Evolutionary conservation across 2,329 filamentous ascomycete genomes (phyloP).

Genomic region (Boeremia lycopersici): DNA sequence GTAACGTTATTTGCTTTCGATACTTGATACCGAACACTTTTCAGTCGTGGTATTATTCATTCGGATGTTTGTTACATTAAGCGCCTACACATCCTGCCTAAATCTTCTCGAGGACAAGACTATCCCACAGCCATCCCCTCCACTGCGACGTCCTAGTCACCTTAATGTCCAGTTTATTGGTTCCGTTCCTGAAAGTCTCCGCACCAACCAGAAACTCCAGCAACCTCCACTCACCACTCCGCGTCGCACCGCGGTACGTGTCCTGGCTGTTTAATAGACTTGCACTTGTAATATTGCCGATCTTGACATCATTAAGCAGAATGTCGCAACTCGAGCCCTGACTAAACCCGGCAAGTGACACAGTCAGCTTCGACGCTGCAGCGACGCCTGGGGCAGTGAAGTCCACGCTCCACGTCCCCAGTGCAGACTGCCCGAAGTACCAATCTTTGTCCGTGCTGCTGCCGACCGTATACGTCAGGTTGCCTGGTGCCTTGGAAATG

Average conservation of each 20-base stretch:
- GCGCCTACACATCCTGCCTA: background rate
- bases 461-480: conserved; percentile 54
- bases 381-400: conserved; percentile 38
- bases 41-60: background rate
- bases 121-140: conserved; percentile 54
- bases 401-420: conserved; percentile 41
- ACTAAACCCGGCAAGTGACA: conserved; percentile 55
- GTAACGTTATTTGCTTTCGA: background rate
- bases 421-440: conserved; percentile 56
- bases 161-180: conserved; percentile 47
- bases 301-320: conserved; percentile 49
- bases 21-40: background rate
- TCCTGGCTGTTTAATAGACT: conserved; percentile 53
- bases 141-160: conserved; percentile 46
- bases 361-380: conserved; percentile 46
- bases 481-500: conserved; percentile 52
- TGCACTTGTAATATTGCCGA: conserved; percentile 50
- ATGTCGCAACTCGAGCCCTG: conserved; percentile 50
- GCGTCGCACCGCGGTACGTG: conserved; percentile 56
- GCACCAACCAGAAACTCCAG: conserved; percentile 49
- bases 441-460: conserved; percentile 48
- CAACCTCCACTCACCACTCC: conserved; percentile 56
- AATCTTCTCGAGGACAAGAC: conserved; percentile 46
- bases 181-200: conserved; percentile 38
- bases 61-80: background rate